phyloP scores from a whole-genome alignment of 805 yeast species.

The Grigorovia yakushimaensis region DNA sequence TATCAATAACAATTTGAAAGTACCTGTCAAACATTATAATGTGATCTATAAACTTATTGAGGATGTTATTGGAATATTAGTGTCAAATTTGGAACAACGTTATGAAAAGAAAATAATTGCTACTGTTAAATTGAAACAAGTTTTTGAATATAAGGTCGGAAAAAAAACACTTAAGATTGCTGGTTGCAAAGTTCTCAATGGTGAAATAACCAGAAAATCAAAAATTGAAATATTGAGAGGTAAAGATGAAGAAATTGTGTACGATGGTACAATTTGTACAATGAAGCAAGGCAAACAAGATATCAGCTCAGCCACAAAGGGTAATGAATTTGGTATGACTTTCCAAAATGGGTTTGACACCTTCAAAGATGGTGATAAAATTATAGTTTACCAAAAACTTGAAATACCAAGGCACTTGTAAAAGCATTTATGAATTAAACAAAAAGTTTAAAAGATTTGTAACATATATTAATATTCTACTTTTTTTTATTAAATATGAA shows the following conservation, averaged over 20 bases:
- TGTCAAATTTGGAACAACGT: slow-evolving; percentile 51
- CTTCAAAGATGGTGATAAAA: slow-evolving; percentile 64
- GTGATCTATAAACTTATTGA: slow-evolving; percentile 86
- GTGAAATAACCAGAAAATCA: slow-evolving; percentile 52
- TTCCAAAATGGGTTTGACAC: slow-evolving; percentile 52
- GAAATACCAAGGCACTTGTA: slow-evolving; percentile 44
- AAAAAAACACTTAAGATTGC: slow-evolving; percentile 58
- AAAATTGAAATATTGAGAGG: slow-evolving; percentile 48
- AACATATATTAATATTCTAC: not conserved
- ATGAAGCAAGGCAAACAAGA: slow-evolving; percentile 79
- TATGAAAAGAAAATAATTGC: slow-evolving; percentile 58
- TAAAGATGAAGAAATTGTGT: slow-evolving; percentile 31
- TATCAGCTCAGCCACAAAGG: slow-evolving; percentile 66
- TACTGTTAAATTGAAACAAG: slow-evolving; percentile 57
- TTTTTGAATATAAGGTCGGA: slow-evolving; percentile 62
- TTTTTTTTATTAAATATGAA: too few relatives aligned
- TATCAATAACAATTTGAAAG: slow-evolving; percentile 42
- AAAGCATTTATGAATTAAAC: not conserved
- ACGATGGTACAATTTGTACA: slow-evolving; percentile 55
- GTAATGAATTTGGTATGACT: slow-evolving; percentile 82
- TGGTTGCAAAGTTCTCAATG: slow-evolving; percentile 73
- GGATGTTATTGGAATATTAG: slow-evolving; percentile 59
- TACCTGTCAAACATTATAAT: slow-evolving; percentile 54
- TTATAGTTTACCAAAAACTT: slow-evolving; percentile 65
- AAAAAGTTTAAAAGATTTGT: too few relatives aligned